Evolutionary conservation across 2,329 filamentous ascomycete species (phyloP).

Genomic region (Xylariaceae sp.): DNA sequence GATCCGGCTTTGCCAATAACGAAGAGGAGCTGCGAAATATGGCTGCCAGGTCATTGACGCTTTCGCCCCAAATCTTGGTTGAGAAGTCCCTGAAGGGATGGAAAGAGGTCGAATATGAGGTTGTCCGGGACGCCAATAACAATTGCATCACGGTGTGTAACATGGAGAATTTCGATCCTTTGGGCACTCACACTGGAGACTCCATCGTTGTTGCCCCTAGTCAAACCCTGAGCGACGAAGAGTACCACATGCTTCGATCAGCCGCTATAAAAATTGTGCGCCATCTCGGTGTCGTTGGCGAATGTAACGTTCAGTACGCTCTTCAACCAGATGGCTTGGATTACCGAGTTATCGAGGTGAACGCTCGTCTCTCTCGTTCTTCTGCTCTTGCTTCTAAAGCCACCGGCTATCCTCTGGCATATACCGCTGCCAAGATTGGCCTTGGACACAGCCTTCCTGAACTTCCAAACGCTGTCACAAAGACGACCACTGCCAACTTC

Average conservation of each 20-base stretch:
- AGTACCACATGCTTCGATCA: slow-evolving; percentile 98
- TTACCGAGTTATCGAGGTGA: slow-evolving; percentile 98
- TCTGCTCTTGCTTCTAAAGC: slow-evolving; percentile 97
- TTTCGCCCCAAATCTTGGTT: slow-evolving; percentile 93
- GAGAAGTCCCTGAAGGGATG: slow-evolving; percentile 99
- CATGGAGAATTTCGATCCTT: slow-evolving; percentile 97
- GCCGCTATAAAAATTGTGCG: slow-evolving; percentile 98
- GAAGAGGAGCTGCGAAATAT: slow-evolving; percentile 90
- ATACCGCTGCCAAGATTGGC: slow-evolving; percentile 97
- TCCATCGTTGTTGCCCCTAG: slow-evolving; percentile 96
- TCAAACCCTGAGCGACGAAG: slow-evolving; percentile 95
- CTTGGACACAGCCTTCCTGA: slow-evolving; percentile 93
- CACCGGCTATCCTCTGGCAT: slow-evolving; percentile 93
- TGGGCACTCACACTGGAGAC: slow-evolving; percentile 97
- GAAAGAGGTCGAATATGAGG: slow-evolving; percentile 99
- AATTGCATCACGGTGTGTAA: slow-evolving; percentile 99
- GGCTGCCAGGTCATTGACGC: slow-evolving; percentile 84
- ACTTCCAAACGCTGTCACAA: slow-evolving; percentile 95
- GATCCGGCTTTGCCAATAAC: slow-evolving; percentile 93
- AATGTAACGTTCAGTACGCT: slow-evolving; percentile 98
- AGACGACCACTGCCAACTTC: slow-evolving; percentile 98
- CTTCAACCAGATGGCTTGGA: slow-evolving; percentile 94
- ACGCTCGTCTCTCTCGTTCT: slow-evolving; percentile 94
- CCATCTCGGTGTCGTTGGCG: slow-evolving; percentile 93
- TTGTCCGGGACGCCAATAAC: slow-evolving; percentile 93